Conservation (phyloP, 805 yeast species). For the Nakazawaea ambrosiae region DNA sequence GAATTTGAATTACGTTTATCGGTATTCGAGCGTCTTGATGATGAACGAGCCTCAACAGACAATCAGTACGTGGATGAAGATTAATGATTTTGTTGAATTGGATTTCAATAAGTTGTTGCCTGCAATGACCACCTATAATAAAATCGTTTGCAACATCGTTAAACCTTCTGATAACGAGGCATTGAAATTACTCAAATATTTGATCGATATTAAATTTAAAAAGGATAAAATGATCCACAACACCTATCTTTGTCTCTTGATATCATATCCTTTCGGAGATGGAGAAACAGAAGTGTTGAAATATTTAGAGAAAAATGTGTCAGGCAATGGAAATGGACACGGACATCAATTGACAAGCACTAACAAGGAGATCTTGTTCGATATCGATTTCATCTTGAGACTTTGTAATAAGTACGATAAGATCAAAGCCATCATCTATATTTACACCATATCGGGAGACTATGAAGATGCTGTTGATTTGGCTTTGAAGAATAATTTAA, state of each 20-base stretch:
- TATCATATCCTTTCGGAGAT: conserved; percentile 35
- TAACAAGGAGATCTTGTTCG: conserved; percentile 35
- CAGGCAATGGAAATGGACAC: conserved; percentile 1
- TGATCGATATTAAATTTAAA: conserved; percentile 36
- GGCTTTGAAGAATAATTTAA: conserved; percentile 55
- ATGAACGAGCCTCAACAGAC: conserved; percentile 64
- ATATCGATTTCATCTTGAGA: conserved; percentile 69
- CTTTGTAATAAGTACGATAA: conserved; percentile 57
- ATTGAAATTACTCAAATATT: conserved; percentile 52
- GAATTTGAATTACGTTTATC: conserved; percentile 39
- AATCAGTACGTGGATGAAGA: conserved; percentile 70
- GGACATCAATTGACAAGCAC: too few species aligned
- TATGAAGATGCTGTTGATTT: conserved; percentile 77
- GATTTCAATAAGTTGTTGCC: conserved; percentile 67
- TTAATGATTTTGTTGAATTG: conserved; percentile 25
- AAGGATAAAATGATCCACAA: conserved; percentile 54
- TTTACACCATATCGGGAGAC: conserved; percentile 61
- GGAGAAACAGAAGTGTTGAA: conserved; percentile 42
- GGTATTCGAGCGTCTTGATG: conserved; percentile 61
- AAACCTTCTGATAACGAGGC: conserved; percentile 52
- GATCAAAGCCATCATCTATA: conserved; percentile 59
- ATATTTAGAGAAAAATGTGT: conserved; percentile 32
- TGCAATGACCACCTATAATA: conserved; percentile 64
- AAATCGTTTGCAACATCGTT: conserved; percentile 28
- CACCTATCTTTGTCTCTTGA: conserved; percentile 59